Conservation (phyloP, 768 basidiomycete species). For the Podaxis rugospora region DNA sequence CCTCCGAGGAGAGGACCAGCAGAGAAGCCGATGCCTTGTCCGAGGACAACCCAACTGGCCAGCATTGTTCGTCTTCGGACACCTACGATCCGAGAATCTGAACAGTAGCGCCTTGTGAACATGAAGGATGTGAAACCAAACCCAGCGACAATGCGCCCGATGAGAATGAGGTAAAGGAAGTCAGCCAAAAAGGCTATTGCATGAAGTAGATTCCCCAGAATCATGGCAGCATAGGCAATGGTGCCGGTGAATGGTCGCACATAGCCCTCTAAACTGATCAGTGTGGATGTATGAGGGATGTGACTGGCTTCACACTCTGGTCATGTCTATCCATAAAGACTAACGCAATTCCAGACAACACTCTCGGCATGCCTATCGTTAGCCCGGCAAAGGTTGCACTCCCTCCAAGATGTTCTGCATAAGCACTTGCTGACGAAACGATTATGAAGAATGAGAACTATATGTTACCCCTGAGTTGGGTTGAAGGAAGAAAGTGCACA, state of each 20-base stretch:
- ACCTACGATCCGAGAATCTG: slow-evolving; percentile 66
- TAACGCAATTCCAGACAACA: slow-evolving; percentile 54
- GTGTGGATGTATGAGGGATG: background rate
- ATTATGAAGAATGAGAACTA: slow-evolving; percentile 68
- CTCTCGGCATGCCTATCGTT: slow-evolving; percentile 62
- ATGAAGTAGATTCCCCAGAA: slow-evolving; percentile 57
- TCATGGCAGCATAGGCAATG: slow-evolving; percentile 45
- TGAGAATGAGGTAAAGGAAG: slow-evolving; percentile 65
- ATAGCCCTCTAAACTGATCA: slow-evolving; percentile 43
- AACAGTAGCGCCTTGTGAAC: slow-evolving; percentile 67
- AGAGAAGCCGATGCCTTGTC: slow-evolving; percentile 58
- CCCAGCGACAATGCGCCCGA: slow-evolving; percentile 64
- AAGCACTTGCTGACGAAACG: slow-evolving; percentile 61
- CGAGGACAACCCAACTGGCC: slow-evolving; percentile 58
- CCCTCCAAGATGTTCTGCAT: slow-evolving; percentile 60
- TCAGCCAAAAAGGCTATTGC: slow-evolving; percentile 54
- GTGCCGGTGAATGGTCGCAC: slow-evolving; percentile 48
- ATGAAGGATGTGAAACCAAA: slow-evolving; percentile 60
- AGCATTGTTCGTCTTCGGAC: slow-evolving; percentile 58
- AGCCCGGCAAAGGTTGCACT: slow-evolving; percentile 68
- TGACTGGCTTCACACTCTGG: slow-evolving; percentile 34
- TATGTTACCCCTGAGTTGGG: background rate
- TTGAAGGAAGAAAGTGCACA: slow-evolving; percentile 2
- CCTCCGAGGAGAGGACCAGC: slow-evolving; percentile 64
- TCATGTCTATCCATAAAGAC: slow-evolving; percentile 54